These are phyloP conservation scores for Puya raimondii DNA, from an alignment of 176 grass and related monocot genomes.

Conservation along the genomic window DNA sequence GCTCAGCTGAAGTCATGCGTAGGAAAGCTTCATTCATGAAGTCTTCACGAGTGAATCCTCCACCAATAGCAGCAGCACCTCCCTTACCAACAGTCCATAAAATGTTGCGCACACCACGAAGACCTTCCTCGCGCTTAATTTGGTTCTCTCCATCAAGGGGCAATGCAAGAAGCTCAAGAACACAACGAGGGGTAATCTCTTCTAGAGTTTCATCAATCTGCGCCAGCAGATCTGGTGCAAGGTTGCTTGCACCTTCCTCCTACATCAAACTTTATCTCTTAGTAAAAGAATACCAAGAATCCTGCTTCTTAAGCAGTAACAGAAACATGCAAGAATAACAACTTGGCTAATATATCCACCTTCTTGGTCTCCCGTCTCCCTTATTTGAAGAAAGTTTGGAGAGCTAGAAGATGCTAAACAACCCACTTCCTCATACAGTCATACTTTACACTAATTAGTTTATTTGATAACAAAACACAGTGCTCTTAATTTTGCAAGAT, in stretches of 20 bases:
- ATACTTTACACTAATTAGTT: background rate
- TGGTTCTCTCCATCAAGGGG: slow-evolving; percentile 50
- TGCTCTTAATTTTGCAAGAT: background rate
- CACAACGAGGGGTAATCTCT: slow-evolving; percentile 79
- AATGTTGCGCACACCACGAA: slow-evolving; percentile 64
- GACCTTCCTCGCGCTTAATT: slow-evolving; percentile 68
- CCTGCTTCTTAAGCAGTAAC: slow-evolving; percentile 12
- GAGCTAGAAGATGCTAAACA: background rate
- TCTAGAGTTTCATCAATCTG: slow-evolving; percentile 96
- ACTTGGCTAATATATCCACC: background rate
- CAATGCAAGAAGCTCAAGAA: slow-evolving; percentile 81
- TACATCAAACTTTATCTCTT: slow-evolving; percentile 8
- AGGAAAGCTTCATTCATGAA: slow-evolving; percentile 90
- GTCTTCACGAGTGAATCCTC: slow-evolving; percentile 81
- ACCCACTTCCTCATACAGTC: background rate
- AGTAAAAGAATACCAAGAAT: slow-evolving; percentile 17
- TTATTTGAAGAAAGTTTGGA: background rate
- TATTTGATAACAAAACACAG: background rate
- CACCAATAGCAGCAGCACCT: slow-evolving; percentile 69
- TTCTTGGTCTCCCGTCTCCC: background rate
- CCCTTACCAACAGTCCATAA: slow-evolving; percentile 74
- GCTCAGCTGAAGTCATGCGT: slow-evolving; percentile 71
- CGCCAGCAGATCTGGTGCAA: slow-evolving; percentile 60
- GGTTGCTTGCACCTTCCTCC: slow-evolving; percentile 95
- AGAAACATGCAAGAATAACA: background rate